Conservation (phyloP, 2,329 filamentous ascomycete species). For the Diaporthe vaccinii region DNA sequence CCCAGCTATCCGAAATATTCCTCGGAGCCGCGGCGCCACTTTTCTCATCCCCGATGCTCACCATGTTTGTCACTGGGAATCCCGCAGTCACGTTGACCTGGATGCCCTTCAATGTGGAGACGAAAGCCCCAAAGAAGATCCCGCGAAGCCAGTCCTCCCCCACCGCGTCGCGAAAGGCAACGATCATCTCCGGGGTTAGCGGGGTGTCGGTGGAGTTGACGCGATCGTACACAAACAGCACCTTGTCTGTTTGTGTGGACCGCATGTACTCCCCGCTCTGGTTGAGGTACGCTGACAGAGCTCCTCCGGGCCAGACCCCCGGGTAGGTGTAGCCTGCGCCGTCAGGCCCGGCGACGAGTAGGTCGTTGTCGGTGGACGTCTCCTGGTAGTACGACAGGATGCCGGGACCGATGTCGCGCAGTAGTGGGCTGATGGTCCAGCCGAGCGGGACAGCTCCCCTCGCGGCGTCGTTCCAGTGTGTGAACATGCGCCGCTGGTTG, state of each 20-base stretch:
- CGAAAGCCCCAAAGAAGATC: background rate
- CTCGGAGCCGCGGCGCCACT: background rate
- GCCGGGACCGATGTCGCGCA: background rate
- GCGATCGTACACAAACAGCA: background rate
- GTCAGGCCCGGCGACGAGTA: background rate
- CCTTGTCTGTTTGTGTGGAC: background rate
- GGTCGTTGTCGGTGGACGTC: background rate
- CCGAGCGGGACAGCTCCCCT: background rate
- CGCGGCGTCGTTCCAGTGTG: background rate
- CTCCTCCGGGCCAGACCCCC: background rate
- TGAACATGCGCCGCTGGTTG: background rate
- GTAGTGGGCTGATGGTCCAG: background rate
- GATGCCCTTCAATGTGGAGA: background rate
- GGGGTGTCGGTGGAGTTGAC: background rate
- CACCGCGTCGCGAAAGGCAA: background rate
- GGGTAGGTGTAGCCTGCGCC: background rate
- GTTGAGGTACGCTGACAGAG: background rate
- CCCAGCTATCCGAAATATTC: background rate
- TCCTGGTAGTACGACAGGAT: background rate
- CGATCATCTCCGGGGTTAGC: background rate
- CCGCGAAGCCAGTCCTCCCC: background rate
- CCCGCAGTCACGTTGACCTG: background rate
- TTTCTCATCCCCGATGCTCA: background rate
- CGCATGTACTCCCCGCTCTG: background rate
- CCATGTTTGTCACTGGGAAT: background rate